Conservation (phyloP, 2,329 filamentous ascomycete species). For the Epichloe bromicola region DNA sequence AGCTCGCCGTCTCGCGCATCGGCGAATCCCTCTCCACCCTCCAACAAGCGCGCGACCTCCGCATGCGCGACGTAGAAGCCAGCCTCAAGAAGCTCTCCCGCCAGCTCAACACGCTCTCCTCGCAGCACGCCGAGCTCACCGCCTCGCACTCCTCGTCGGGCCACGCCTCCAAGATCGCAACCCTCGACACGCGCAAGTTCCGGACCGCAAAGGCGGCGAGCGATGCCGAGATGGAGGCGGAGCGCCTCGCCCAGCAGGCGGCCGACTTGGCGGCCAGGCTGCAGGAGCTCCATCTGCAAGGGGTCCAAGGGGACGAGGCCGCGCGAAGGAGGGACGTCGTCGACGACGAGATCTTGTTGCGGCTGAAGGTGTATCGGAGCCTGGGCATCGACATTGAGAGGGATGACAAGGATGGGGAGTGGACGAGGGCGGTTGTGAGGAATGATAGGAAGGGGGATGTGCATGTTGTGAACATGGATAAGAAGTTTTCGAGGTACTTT, state of each 20-base stretch:
- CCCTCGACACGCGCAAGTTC: constrained; percentile 88
- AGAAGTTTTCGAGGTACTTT: constrained; percentile 81
- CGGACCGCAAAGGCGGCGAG: constrained; percentile 81
- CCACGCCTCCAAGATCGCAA: constrained; percentile 73
- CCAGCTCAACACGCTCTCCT: constrained; percentile 58
- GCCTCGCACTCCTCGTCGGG: constrained; percentile 61
- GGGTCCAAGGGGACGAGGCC: constrained; percentile 53
- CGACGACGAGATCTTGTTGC: constrained; percentile 55
- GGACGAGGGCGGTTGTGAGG: constrained; percentile 71
- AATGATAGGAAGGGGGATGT: constrained; percentile 79
- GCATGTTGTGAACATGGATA: constrained; percentile 86
- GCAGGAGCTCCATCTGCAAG: constrained; percentile 75
- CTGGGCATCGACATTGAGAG: constrained; percentile 80
- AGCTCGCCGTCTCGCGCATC: constrained; percentile 69
- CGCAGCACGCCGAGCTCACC: constrained; percentile 66
- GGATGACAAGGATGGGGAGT: constrained; percentile 62
- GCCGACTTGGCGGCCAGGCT: constrained; percentile 62
- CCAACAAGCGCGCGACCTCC: constrained; percentile 69
- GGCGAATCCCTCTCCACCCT: constrained; percentile 72
- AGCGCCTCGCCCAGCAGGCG: constrained; percentile 69
- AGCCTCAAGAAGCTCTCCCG: constrained; percentile 62
- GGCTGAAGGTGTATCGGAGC: constrained; percentile 81
- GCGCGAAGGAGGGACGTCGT: constrained; percentile 28
- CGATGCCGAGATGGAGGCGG: constrained; percentile 88
- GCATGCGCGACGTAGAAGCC: constrained; percentile 56